Conservation (phyloP, 2,329 filamentous ascomycete species). For the Cladosporium sp. region DNA sequence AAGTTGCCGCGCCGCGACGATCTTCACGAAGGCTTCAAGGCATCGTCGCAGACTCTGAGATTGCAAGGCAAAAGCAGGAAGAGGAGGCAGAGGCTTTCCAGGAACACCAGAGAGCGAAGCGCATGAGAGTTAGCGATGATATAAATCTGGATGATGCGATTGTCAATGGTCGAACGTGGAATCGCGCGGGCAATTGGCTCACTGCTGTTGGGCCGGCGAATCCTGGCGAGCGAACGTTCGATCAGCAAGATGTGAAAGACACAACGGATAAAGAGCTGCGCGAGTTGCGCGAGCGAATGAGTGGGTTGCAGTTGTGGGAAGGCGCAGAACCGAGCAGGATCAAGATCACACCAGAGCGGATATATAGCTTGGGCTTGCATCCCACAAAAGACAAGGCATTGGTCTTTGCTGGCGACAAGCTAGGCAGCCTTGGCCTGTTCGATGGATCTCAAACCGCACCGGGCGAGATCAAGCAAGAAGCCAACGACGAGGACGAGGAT, state of each 20-base stretch:
- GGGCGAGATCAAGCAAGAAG: conserved; percentile 43
- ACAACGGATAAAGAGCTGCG: conserved; percentile 76
- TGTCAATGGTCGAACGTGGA: conserved; percentile 73
- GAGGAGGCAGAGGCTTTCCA: conserved; percentile 60
- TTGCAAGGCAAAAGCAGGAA: conserved; percentile 68
- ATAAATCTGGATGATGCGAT: conserved; percentile 75
- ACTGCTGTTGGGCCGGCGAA: conserved; percentile 70
- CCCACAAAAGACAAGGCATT: conserved; percentile 82
- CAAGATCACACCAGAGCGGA: conserved; percentile 83
- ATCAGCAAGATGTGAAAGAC: conserved; percentile 76
- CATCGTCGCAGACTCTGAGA: conserved; percentile 66
- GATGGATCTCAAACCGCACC: conserved; percentile 74
- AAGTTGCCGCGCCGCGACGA: conserved; percentile 53
- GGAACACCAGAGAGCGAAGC: conserved; percentile 61
- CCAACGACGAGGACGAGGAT: conserved; percentile 65
- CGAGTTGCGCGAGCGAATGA: conserved; percentile 74
- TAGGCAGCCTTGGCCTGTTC: conserved; percentile 86
- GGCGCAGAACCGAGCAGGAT: conserved; percentile 82
- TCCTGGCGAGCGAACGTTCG: conserved; percentile 82
- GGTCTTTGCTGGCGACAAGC: conserved; percentile 91
- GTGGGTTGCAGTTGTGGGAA: conserved; percentile 74
- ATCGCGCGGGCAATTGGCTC: conserved; percentile 65
- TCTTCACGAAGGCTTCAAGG: conserved; percentile 64
- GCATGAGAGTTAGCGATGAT: conserved; percentile 64
- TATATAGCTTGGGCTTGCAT: conserved; percentile 87